A percentile compares a stretch with the other conserved stretches of the same genome.
These are phyloP conservation scores for Ophiocytium majus DNA, from an alignment of 352 stramenopile species.

Conservation along the genomic window DNA sequence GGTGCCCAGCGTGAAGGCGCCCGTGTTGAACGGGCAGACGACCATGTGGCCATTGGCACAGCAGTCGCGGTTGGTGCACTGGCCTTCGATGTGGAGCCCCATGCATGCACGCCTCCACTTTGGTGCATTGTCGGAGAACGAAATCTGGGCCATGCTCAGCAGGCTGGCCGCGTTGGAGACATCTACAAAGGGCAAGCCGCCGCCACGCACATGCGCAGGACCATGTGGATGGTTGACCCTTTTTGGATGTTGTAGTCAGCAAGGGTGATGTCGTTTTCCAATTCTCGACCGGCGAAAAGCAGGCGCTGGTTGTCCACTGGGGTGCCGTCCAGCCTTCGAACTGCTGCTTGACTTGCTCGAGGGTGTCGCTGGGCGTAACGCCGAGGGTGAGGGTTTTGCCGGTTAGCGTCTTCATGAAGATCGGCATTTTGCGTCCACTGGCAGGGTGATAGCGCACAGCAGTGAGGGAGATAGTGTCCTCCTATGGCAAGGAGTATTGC, in stretches of 20 bases:
- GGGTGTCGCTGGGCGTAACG: constrained; percentile 95
- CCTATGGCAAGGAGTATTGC: too few species aligned
- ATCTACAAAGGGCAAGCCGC: not conserved
- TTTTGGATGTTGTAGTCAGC: constrained; percentile 1
- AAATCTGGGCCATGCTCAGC: not conserved
- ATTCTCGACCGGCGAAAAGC: constrained; percentile 99
- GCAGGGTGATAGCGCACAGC: too few species aligned
- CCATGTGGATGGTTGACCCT: constrained; percentile 57
- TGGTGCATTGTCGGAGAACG: not conserved
- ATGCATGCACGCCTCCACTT: not conserved
- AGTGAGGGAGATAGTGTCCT: too few species aligned
- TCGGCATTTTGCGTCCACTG: constrained; percentile 74
- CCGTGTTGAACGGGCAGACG: not conserved
- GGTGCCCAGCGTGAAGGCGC: not conserved
- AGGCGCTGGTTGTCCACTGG: constrained; percentile 98
- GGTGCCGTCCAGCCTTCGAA: constrained; percentile 95
- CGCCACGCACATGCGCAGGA: constrained; percentile 57
- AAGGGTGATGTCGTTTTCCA: constrained; percentile 78
- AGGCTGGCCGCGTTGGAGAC: not conserved
- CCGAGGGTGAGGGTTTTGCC: constrained; percentile 99
- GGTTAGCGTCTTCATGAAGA: constrained; percentile 84
- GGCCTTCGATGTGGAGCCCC: constrained; percentile 9
- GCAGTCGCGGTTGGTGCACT: not conserved
- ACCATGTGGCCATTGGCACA: not conserved
- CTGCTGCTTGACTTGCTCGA: constrained; percentile 99